Conservation (phyloP, 2,329 filamentous ascomycete genomes). For the Arthrobotrys megalospora region DNA sequence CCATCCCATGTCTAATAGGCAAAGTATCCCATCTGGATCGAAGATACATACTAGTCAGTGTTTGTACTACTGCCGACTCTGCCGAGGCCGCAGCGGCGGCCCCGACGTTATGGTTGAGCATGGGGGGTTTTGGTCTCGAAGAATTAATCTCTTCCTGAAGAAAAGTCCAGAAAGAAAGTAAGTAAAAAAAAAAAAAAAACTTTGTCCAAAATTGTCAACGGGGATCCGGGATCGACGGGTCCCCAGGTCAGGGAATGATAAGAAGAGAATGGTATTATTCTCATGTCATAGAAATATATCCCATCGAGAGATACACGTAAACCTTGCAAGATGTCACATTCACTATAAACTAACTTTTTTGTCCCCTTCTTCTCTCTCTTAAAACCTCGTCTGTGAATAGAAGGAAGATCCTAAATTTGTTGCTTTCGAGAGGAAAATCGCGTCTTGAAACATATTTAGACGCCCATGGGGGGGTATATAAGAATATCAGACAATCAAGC, state of each 20-base stretch:
- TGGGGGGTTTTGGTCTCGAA: not conserved
- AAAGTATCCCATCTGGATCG: conserved; percentile 27
- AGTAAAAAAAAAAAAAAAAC: conserved; percentile 11
- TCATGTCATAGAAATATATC: conserved; percentile 58
- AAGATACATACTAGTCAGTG: conserved; percentile 18
- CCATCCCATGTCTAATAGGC: conserved; percentile 19
- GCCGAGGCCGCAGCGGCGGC: conserved; percentile 39
- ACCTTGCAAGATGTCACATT: conserved; percentile 30
- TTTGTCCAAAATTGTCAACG: conserved; percentile 30
- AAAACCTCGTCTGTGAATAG: conserved; percentile 4
- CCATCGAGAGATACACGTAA: conserved; percentile 16
- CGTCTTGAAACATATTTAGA: conserved; percentile 52
- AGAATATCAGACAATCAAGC: conserved; percentile 9
- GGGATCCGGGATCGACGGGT: conserved; percentile 29
- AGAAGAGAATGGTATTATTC: conserved; percentile 54
- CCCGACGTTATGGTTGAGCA: conserved; percentile 50
- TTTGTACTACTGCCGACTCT: conserved; percentile 38
- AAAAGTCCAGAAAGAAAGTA: conserved; percentile 27
- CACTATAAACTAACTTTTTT: conserved; percentile 6
- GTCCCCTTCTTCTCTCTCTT: too few species aligned
- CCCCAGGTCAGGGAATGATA: conserved; percentile 27
- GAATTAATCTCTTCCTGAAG: conserved; percentile 19
- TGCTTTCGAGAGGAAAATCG: conserved; percentile 17
- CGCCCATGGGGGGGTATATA: conserved; percentile 31
- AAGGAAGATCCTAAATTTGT: conserved; percentile 25